phyloP scores from a whole-genome alignment of 2,329 filamentous ascomycete species.

The Endoconidiophora polonica region DNA sequence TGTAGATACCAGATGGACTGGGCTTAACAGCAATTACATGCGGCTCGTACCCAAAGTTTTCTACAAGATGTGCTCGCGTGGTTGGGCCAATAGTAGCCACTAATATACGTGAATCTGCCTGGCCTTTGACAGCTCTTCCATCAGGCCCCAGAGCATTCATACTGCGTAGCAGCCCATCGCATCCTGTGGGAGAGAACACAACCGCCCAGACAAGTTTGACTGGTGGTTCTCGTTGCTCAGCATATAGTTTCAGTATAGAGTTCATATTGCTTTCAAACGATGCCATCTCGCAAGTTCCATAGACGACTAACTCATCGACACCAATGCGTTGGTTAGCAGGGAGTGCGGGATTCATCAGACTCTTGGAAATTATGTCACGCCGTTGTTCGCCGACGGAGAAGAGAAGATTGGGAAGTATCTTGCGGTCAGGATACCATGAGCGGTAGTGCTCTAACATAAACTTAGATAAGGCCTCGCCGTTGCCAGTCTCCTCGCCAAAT shows the following conservation, averaged over 20 bases:
- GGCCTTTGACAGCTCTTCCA: conserved; percentile 7
- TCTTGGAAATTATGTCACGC: conserved; percentile 76
- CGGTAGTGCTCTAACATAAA: conserved; percentile 69
- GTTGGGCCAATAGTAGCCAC: conserved; percentile 89
- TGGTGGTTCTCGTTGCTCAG: conserved; percentile 47
- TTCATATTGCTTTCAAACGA: conserved; percentile 57
- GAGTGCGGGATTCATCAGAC: conserved; percentile 44
- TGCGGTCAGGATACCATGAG: conserved; percentile 28
- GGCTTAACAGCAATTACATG: conserved; percentile 72
- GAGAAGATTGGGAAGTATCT: conserved; percentile 46
- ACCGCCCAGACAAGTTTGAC: conserved; percentile 29
- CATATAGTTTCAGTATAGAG: conserved; percentile 33
- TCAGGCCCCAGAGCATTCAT: conserved; percentile 34
- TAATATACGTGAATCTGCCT: conserved; percentile 28
- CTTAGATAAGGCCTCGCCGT: conserved; percentile 60
- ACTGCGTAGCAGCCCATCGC: conserved; percentile 41
- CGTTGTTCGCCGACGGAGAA: conserved; percentile 86
- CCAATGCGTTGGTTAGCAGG: conserved; percentile 34
- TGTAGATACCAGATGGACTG: conserved; percentile 60
- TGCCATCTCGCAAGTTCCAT: conserved; percentile 69
- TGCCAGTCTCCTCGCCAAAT: conserved; percentile 68
- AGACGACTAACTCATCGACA: conserved; percentile 70
- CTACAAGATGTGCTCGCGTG: conserved; percentile 56
- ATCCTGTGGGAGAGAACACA: conserved; percentile 47
- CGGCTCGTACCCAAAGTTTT: conserved; percentile 48